A percentile compares a stretch with the other conserved stretches of the same genome.
These are phyloP conservation scores for Cokeromyces recurvatus DNA, from an alignment of 371 early-diverging fungal species.

Conservation along the genomic window DNA sequence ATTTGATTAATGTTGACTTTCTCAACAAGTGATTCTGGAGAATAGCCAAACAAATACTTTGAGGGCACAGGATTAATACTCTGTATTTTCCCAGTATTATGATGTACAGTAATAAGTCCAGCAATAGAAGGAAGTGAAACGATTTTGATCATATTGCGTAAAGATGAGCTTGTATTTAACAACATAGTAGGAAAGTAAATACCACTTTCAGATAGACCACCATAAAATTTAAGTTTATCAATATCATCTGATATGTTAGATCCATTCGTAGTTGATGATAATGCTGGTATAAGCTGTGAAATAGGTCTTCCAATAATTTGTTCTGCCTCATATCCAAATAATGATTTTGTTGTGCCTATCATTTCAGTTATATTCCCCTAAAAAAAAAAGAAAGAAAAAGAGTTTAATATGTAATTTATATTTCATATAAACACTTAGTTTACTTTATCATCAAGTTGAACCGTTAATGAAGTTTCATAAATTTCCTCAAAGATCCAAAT, in stretches of 20 bases:
- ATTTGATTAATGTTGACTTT: slow-evolving; percentile 47
- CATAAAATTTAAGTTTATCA: slow-evolving; percentile 57
- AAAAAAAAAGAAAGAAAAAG: neutral
- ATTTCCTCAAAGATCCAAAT: slow-evolving; percentile 76
- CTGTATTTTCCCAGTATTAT: slow-evolving; percentile 52
- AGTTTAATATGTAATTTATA: neutral
- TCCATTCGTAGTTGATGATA: slow-evolving; percentile 25
- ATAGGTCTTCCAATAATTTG: slow-evolving; percentile 51
- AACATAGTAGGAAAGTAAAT: slow-evolving; percentile 59
- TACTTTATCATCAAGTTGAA: slow-evolving; percentile 18
- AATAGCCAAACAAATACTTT: slow-evolving; percentile 67
- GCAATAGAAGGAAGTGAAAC: slow-evolving; percentile 65
- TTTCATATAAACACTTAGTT: too few species aligned
- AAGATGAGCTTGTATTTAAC: slow-evolving; percentile 7
- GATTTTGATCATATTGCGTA: slow-evolving; percentile 33
- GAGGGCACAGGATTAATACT: slow-evolving; percentile 64
- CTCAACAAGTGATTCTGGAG: slow-evolving; percentile 42
- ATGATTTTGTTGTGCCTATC: slow-evolving; percentile 44
- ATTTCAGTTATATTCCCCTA: slow-evolving; percentile 47
- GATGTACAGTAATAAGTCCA: slow-evolving; percentile 59
- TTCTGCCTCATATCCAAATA: slow-evolving; percentile 53
- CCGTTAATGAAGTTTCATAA: slow-evolving; percentile 46
- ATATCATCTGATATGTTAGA: slow-evolving; percentile 40
- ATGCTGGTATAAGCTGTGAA: slow-evolving; percentile 43
- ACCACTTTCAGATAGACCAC: slow-evolving; percentile 49